A percentile compares a stretch with the other conserved stretches of the same genome.
phyloP scores from a whole-genome alignment of 2,329 filamentous ascomycete species.

The Sclerotinia minor region DNA sequence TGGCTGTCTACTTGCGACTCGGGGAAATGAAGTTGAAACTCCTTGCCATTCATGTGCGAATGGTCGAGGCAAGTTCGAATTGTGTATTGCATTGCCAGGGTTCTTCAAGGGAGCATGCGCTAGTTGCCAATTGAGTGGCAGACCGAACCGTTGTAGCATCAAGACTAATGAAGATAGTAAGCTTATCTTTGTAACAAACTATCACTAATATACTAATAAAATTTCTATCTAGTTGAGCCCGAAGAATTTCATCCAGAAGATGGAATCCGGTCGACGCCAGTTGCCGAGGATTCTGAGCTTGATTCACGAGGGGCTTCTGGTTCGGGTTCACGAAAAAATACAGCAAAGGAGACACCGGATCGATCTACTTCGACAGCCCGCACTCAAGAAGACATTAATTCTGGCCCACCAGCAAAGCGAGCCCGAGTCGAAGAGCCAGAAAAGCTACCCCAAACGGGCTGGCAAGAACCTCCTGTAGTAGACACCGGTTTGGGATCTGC shows the following conservation, averaged over 20 bases:
- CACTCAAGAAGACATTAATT: conserved; percentile 16
- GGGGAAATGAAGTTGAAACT: conserved; percentile 35
- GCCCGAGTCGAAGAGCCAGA: conserved; percentile 31
- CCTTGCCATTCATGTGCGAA: conserved; percentile 40
- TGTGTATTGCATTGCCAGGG: conserved; percentile 40
- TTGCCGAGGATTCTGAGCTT: neutral
- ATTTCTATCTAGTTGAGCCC: conserved; percentile 14
- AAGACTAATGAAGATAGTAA: conserved; percentile 41
- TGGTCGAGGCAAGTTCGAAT: conserved; percentile 40
- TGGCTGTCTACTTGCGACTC: conserved; percentile 40
- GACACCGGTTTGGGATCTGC: conserved; percentile 31
- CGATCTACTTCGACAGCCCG: neutral
- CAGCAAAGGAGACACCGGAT: conserved; percentile 17
- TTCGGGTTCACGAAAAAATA: neutral
- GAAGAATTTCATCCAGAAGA: conserved; percentile 17
- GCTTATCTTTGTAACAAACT: conserved; percentile 18
- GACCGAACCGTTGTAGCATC: conserved; percentile 41
- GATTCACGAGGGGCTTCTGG: conserved; percentile 4
- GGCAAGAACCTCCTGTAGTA: conserved; percentile 39
- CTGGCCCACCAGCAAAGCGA: conserved; percentile 32
- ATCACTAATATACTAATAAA: conserved; percentile 5
- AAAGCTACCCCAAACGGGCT: conserved; percentile 31
- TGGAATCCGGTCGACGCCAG: conserved; percentile 8
- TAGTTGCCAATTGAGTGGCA: conserved; percentile 40
- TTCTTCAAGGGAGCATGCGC: conserved; percentile 43